Evolutionary conservation across 345 rosid genomes (phyloP).

Genomic region (Brassica incana): DNA sequence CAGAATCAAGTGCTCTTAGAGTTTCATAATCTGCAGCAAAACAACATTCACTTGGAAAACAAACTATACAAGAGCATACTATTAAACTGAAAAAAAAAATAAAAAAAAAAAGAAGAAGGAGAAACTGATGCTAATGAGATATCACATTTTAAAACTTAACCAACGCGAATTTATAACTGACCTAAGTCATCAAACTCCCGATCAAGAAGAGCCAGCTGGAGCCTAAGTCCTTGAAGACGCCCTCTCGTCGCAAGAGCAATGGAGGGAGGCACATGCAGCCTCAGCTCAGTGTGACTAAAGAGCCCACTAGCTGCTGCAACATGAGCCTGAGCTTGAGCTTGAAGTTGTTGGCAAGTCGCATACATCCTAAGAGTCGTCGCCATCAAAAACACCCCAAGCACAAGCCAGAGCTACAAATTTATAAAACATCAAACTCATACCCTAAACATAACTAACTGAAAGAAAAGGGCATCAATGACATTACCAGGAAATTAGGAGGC

Average conservation of each 20-base stretch:
- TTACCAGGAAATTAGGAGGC: conserved; percentile 93
- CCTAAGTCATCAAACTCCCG: conserved; percentile 95
- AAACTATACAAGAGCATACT: background rate
- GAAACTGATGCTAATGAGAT: background rate
- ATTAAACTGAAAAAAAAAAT: background rate
- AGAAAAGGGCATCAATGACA: background rate
- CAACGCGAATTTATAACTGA: conserved; percentile 17
- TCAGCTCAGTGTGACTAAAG: conserved; percentile 82
- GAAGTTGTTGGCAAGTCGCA: conserved; percentile 92
- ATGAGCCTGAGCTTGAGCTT: conserved; percentile 93
- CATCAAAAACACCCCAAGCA: conserved; percentile 84
- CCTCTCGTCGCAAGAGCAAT: conserved; percentile 90
- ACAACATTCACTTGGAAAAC: conserved; percentile 11
- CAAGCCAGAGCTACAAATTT: conserved; percentile 83
- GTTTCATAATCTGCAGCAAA: conserved; percentile 77
- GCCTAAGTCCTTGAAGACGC: conserved; percentile 87
- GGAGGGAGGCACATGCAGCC: conserved; percentile 88
- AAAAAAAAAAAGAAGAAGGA: background rate
- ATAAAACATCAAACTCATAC: conserved; percentile 14
- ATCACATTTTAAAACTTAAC: background rate
- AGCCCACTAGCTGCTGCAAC: conserved; percentile 86
- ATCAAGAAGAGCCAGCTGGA: conserved; percentile 96
- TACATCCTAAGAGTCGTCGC: conserved; percentile 92
- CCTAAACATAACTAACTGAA: conserved; percentile 3
- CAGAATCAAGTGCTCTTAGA: conserved; percentile 87